Base-by-base conservation (phyloP, 495 filamentous ascomycete species). In the Penicillium verhagenii region DNA sequence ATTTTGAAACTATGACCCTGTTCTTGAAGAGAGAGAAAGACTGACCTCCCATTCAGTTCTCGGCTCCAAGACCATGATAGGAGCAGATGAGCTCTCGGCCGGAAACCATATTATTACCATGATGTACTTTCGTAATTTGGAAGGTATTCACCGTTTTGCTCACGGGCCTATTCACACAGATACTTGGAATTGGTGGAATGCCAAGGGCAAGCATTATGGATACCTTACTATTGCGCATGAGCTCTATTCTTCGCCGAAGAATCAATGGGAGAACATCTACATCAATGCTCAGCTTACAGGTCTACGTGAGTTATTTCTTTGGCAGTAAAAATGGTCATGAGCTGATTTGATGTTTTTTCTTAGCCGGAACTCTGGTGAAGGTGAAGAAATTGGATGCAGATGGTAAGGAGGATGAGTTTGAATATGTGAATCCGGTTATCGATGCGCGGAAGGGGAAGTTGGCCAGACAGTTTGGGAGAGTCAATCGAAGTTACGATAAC, bases 161-260 rank as follows among this genome's bases (percentile, higher is more conserved):
- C 74, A 80, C 47, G 70, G 68, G 18, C 39, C 65, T 1, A 14
- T 72, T 9, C 81, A 84, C 58, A 65, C 65, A n/a, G 57, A 65
- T 9, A 72, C 61, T 10, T 78, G 79, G 79, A 64, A 72, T 13
- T 82, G 73, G 74, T 82, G 72, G 69, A 65, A 63, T 14, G 43
- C 49, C 3, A 65, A 61, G 6, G 60, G 47, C 7, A 72, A 71
- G 54, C 33, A 64, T 10, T 67, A 68, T 47, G 70, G 68, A 31
- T 74, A 83, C 47, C 35, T 82, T 14, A 54, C 60, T 11, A 78
- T 81, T 58, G 73, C 64, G 46, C 79, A 82, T 62, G 79, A 82
- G 68, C 64, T 68, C 3, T 82, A 77, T 61, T 53, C 61, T 24
- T 72, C 64, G n/a, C 67, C 72, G 4, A 57, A 52, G 18, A 67